These are phyloP conservation scores for Graphilbum fragrans DNA, from an alignment of 2,329 filamentous ascomycete genomes.

Conservation along the genomic window DNA sequence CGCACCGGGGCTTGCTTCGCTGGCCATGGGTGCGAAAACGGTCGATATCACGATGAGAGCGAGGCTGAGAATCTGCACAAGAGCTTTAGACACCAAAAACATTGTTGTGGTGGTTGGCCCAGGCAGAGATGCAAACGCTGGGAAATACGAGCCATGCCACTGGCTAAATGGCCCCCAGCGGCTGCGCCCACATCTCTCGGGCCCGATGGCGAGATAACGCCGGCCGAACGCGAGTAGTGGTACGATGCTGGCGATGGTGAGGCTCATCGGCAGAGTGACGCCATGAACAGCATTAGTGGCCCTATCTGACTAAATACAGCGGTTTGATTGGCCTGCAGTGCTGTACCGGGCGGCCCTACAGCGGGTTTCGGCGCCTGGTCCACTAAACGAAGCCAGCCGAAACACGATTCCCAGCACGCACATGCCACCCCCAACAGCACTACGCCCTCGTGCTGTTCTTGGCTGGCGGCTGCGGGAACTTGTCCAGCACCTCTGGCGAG, in stretches of 20 bases:
- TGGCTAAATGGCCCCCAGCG: too few relatives aligned
- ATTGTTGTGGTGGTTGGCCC: constrained; percentile 3
- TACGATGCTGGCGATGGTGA: too few relatives aligned
- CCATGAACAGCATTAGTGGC: too few relatives aligned
- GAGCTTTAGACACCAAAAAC: too few relatives aligned
- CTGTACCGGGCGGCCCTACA: background rate
- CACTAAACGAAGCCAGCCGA: too few relatives aligned
- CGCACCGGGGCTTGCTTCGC: background rate
- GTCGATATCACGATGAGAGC: background rate
- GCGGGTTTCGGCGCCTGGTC: background rate
- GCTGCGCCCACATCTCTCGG: background rate
- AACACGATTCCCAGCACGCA: too few relatives aligned
- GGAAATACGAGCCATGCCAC: too few relatives aligned
- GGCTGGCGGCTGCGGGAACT: constrained; percentile 2
- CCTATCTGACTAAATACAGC: background rate
- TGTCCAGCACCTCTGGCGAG: constrained; percentile 25
- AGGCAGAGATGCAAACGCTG: too few relatives aligned
- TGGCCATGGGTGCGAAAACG: background rate
- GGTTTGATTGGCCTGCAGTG: background rate
- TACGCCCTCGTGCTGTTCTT: constrained; percentile 7
- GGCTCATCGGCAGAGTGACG: too few relatives aligned
- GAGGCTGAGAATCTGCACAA: background rate
- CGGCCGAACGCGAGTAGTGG: too few relatives aligned
- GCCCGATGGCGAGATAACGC: too few relatives aligned
- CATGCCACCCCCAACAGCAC: too few relatives aligned